Conservation (phyloP, 2,329 filamentous ascomycete species). For the Colletotrichum sp. region DNA sequence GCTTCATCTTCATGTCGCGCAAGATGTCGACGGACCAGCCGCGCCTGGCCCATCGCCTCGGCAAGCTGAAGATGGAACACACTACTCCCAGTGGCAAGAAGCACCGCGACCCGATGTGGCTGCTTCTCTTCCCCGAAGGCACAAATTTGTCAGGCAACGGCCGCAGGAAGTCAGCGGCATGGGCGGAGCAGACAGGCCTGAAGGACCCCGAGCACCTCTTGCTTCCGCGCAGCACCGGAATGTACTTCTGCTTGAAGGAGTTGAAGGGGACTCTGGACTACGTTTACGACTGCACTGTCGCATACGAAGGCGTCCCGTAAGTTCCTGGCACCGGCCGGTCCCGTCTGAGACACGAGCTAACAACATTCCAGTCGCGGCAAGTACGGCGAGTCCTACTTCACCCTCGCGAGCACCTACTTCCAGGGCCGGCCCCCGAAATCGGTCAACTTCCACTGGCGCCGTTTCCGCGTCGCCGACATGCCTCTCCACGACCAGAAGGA, state of each 20-base stretch:
- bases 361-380: slow-evolving; percentile 65
- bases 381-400: slow-evolving; percentile 92
- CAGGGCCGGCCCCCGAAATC: slow-evolving; percentile 90
- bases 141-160: slow-evolving; percentile 80
- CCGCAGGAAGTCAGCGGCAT: slow-evolving; percentile 71
- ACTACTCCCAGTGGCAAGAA: slow-evolving; percentile 57
- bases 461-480: slow-evolving; percentile 81
- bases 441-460: slow-evolving; percentile 95
- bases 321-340: slow-evolving; percentile 39
- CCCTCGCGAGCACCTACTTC: slow-evolving; percentile 84
- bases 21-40: slow-evolving; percentile 84
- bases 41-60: slow-evolving; percentile 75
- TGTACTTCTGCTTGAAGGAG: slow-evolving; percentile 80
- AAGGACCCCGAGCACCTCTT: slow-evolving; percentile 77
- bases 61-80: slow-evolving; percentile 67
- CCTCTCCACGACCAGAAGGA: slow-evolving; percentile 74
- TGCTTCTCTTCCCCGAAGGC: slow-evolving; percentile 86
- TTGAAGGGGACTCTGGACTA: slow-evolving; percentile 78
- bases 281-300: slow-evolving; percentile 92
- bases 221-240: slow-evolving; percentile 80
- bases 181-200: slow-evolving; percentile 78
- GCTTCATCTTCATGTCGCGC: slow-evolving; percentile 90
- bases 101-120: slow-evolving; percentile 83
- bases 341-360: background rate
- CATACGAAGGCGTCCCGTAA: slow-evolving; percentile 92